Evolutionary conservation across 2,329 filamentous ascomycete genomes (phyloP).

Genomic region (Aspergillus ruber): DNA sequence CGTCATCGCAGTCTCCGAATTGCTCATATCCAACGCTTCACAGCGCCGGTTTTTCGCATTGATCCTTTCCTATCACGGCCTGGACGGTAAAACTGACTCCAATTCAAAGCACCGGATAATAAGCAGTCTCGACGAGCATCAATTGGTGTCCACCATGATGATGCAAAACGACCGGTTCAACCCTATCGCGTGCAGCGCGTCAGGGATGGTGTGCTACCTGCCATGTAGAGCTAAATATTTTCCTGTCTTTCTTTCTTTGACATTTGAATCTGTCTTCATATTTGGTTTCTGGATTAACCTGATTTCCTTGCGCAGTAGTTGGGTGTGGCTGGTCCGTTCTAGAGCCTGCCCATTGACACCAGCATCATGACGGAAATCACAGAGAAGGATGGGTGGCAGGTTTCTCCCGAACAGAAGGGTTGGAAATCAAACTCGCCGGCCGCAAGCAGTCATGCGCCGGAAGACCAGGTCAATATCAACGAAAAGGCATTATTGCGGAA

Average conservation of each 20-base stretch:
- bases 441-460: too few relatives aligned
- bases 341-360: too few relatives aligned
- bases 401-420: conserved; percentile 1
- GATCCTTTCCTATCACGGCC: background rate
- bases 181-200: conserved; percentile 9
- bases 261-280: background rate
- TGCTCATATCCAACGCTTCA: conserved; percentile 13
- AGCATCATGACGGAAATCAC: background rate
- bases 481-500: conserved; percentile 38
- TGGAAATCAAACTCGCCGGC: conserved; percentile 1
- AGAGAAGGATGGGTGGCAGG: conserved; percentile 2
- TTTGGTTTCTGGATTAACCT: background rate
- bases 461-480: conserved; percentile 22
- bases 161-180: background rate
- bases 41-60: background rate
- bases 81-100: background rate
- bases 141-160: conserved; percentile 3
- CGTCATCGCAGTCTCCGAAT: conserved; percentile 14
- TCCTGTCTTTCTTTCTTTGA: conserved; percentile 1
- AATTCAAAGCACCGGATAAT: background rate
- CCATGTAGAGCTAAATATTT: conserved; percentile 1
- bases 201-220: conserved; percentile 12
- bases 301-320: background rate
- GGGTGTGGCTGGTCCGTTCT: too few relatives aligned
- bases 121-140: background rate